Evolutionary conservation across 2,329 filamentous ascomycete genomes (phyloP), one percentile per base, ranked within the genome.

Genomic region (Pseudogymnoascus destructans): DNA sequence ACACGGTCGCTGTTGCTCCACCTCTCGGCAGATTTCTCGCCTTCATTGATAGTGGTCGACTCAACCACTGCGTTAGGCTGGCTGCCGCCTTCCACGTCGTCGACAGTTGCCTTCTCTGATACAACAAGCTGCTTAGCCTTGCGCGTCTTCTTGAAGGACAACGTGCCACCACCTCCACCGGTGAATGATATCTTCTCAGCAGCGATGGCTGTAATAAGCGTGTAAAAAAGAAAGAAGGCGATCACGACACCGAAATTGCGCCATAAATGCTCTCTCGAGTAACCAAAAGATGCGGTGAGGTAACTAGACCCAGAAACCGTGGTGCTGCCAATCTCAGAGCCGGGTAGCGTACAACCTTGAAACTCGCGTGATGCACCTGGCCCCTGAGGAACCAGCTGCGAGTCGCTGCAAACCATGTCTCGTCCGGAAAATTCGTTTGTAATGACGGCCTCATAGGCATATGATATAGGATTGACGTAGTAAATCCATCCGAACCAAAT

Each of bases 111-210:
- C 23, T 64, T 63, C 5, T 71, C 69, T 58, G 76, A 70, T 32
- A 76, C 71, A 49, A 79, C 70, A 57, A 75, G 73, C 58, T 79
- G 71, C 72, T 82, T 82, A 1, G 81, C 73, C 42, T 76, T 78
- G 64, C 76, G 80, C n/a, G 78, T 81, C 68, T 80, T 84, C 73
- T 86, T 88, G 74, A 88, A 88, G 21, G 87, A 73, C 36, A 88
- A 69, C 1, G 84, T 85, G 57, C 85, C 85, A n/a, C 83, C 84
- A 5, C 82, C 85, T 13, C 73, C 73, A 1, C 74, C 72, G 17
- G 77, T 74, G 66, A 88, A 87, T 13, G 77, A 78, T 64, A 91
- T 76, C 82, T 83, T 86, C 84, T 84, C 86, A 0, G 84, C 86
- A 25, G 74, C 74, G 57, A 77, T 66, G 46, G 86, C 75, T 0